Base-by-base conservation (phyloP, 805 yeast species). In the Hanseniaspora nectarophila region DNA sequence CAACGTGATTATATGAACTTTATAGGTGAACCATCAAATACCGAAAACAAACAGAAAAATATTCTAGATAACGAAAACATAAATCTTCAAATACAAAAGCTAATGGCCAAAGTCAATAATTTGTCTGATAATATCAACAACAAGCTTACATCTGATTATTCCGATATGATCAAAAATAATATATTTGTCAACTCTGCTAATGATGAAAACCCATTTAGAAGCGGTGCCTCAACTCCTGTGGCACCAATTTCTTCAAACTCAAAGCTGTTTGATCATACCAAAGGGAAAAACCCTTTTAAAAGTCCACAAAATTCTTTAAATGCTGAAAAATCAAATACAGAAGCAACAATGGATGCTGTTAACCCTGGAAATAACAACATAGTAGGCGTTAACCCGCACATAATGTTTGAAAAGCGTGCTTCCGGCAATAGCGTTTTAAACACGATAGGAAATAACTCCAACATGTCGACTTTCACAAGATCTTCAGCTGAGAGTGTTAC, bases 1-100 rank as follows among this genome's bases (percentile, higher is more conserved):
- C 53, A 49, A 18, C 37, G 26, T 8, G 35, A 49, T 21, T 49
- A 49, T 20, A 49, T 49, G 53, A 32, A 49, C 42, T 49, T 42
- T 21, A 49, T 49, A 16, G 53, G 53, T 18, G 53, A 42, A 42
- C 13, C 46, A 33, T 5, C 37, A 23, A 13, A 13, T 10, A 35
- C 35, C 12, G 18, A 23, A 7, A 45, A 26, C 18, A 43, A 43
- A 9, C 35, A 45, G 13, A 33, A 44, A 26, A 13, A 15, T 28
- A 24, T 23, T n/a, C 9, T 18, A 18, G 28, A 45, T 12, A 37
- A 21, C 34, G 26, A 20, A 18, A 38, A 38, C 31, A 6, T 32
- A 16, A 46, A 46, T 43, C 10, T 18, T 3, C 44, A 49, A 42
- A 42, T 49, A 16, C 35, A 40, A n/a, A 49, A 42, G n/a, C 23